Evolutionary conservation across 2,329 filamentous ascomycete species (phyloP), one percentile per base, ranked within the genome.

Genomic region (Dactylellina parvicollis): DNA sequence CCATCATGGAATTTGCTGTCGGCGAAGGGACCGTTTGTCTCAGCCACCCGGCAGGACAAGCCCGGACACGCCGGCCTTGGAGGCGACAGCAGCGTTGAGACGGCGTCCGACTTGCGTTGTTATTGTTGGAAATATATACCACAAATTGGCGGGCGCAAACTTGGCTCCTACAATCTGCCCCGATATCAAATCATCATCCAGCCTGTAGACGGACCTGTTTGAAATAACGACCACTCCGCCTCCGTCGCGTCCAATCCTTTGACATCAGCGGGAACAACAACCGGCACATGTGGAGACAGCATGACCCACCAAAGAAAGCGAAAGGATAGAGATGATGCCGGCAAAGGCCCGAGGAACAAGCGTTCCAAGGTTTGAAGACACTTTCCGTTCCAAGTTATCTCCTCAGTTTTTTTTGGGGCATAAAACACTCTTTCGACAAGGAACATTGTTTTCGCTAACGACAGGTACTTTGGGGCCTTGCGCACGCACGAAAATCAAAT

Each of bases 121-220:
- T 66, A 30, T 60, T 73, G 69, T 73, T 73, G 69, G 5, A 73
- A 61, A 60, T 49, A 56, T 66, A 64, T 62, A 64, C 57, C 59
- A 57, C 57, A 57, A 42, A 49, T 36, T 20, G 12, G 16, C 20
- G 28, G 24, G 26, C 24, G 54, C 42, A 49, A 50, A 50, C 30
- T 16, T 49, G 32, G 40, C 50, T 47, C 32, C 22, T 30, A 16
- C 66, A 57, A 62, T 64, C 50, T 36, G 66, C 40, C 32, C 20
- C 46, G 66, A 71, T 64, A 72, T 72, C 52, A 65, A 61, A 72
- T 65, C 67, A 72, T 72, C 67, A 40, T 59, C 52, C 67, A 57
- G 47, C 49, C 50, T 44, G 52, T 44, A 66, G 62, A 38, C 54
- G 44, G 50, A 22, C 54, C n/a, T 59, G 62, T 57, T 57, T 67